Evolutionary conservation across 306 rosid species (phyloP).

Genomic region (Medicago truncatula): MtrunA17r5.0-ANR NC_053044.1:11639501-11640000

Average conservation of each 20-base stretch:
- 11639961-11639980: no score
- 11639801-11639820: neutral
- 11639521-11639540: neutral
- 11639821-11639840: neutral
- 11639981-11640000: no score
- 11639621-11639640: neutral
- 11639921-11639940: neutral
- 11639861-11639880: neutral
- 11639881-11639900: neutral
- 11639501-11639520: neutral
- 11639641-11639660: neutral
- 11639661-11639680: neutral
- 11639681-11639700: neutral
- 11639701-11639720: neutral
- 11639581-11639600: neutral
- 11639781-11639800: neutral
- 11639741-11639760: neutral
- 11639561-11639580: neutral
- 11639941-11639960: no score
- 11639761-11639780: neutral
- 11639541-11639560: neutral
- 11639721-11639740: neutral
- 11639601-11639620: neutral
- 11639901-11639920: neutral
- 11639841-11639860: conserved; percentile 1